Conservation (phyloP, 2,329 filamentous ascomycete species). For the Alternaria brassicae region DNA sequence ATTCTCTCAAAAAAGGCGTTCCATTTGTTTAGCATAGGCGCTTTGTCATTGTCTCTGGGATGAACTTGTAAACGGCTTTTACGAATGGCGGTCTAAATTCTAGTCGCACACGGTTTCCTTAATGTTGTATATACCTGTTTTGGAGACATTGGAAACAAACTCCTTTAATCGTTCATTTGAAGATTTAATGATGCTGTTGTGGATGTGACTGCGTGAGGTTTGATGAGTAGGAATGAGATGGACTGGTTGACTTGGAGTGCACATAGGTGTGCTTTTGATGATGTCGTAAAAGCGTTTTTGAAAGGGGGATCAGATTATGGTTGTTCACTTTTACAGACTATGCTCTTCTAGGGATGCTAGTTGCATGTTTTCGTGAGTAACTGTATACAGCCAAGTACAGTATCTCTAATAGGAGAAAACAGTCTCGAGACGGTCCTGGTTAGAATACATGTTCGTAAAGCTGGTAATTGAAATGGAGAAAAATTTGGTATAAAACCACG, state of each 20-base stretch:
- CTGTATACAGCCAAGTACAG: background rate
- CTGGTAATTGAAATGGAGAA: background rate
- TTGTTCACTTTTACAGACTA: background rate
- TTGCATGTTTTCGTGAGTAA: background rate
- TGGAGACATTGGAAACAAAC: background rate
- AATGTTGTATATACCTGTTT: slow-evolving; percentile 1
- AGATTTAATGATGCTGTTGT: background rate
- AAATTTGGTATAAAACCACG: background rate
- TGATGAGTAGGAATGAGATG: background rate
- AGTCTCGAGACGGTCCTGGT: too few relatives aligned
- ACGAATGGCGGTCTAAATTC: slow-evolving; percentile 1
- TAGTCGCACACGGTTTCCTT: slow-evolving; percentile 3
- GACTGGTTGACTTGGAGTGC: background rate
- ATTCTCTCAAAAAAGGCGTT: background rate
- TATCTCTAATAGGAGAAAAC: background rate
- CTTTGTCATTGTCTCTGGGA: background rate
- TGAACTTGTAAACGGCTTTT: background rate
- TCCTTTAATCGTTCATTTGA: background rate
- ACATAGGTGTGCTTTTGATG: background rate
- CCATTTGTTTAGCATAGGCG: background rate
- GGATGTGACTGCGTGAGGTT: background rate
- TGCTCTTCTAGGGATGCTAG: background rate
- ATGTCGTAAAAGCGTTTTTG: background rate
- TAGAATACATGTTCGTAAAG: background rate
- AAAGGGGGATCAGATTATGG: too few relatives aligned